Evolutionary conservation across 805 yeast genomes (phyloP), one percentile per base, ranked within the genome.

Genomic region (Ogataea haglerorum): DNA sequence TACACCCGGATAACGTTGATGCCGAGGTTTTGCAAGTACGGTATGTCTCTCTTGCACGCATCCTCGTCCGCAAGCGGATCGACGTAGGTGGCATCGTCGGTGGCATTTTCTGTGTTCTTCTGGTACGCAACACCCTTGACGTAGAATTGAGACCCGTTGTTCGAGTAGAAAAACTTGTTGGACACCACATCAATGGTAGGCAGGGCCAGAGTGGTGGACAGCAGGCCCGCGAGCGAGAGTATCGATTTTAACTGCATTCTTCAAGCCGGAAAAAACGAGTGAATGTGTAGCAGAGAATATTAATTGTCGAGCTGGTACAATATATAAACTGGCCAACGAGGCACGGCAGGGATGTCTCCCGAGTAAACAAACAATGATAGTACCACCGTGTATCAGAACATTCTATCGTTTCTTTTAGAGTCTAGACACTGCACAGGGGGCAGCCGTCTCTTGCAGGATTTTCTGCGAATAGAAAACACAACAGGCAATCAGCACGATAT

Each of bases 51-150:
- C 49, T 78, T 61, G 67, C 98, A 91, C 3, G 81, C 68, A 2
- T 60, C 65, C 10, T 72, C 67, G 56, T 86, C 85, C 4, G 88
- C 84, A 54, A 91, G 69, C 1, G 97, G 95, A 64, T 91, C 97
- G 34, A 76, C 71, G 47, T 69, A 74, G 10, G 60, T 51, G 1
- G 52, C 60, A 42, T 44, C 53, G 2, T 47, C 36, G 19, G 55
- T 59, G 53, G 54, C 54, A 56, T 68, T 69, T 38, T 76, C 75
- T 10, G 80, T 71, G 51, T 80, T 75, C 31, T 82, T 80, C 65
- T 89, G 96, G 65, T 89, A 88, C 0, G 95, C 95, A 37, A 88
- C 75, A 51, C 97, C 97, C 56, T 79, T 82, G 56, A 90, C 75
- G 64, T 80, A 90, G 66, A 90, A 90, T 66, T 87, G 95, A 30